Evolutionary conservation across 73 alveolate genomes (phyloP), one percentile per base, ranked within the genome.

Genomic region (Urostyla sp.): DNA sequence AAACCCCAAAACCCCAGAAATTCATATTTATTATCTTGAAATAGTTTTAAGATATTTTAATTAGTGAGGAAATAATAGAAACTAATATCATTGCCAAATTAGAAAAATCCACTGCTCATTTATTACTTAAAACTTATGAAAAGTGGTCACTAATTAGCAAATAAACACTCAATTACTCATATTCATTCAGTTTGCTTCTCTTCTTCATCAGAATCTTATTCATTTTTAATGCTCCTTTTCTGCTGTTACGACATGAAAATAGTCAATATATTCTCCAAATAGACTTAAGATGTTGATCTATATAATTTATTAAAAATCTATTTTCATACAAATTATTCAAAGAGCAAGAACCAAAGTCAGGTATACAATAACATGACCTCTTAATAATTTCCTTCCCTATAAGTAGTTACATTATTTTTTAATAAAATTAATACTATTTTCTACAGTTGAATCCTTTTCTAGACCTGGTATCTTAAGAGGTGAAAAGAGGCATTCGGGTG

Each of bases 391-490:
- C 27, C 2, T 15, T 21, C 30, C 30, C 83, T 69, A 69, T 24
- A 16, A 48, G 7, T 10, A 16, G 21, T 38, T 40, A 11, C 1
- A 35, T 28, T 69, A n/a, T 15, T 31, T 20, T 7, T 15, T 8
- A n/a, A 18, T 1, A 1, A 8, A 37, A 13, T 38, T 18, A 67
- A 26, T 69, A 69, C 83, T 69, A 31, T 56, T 30, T 26, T 69
- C 67, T 18, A 49, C 40, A 23, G 67, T 15, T 24, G 44, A 67
- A 49, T 31, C 20, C 31, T 69, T 69, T 2, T 34, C 28, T 11
- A 69, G 16, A 3, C 83, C 83, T 15, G 83, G 83, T 6, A 69
- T 69, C 53, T 69, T 69, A 10, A 69, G 48, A 2, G 83, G 83
- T 24, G 83, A 27, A 48, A 69, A 69, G 16, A 69, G 72, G 49